Evolutionary conservation across 2,329 filamentous ascomycete species (phyloP).

Genomic region (Zymoseptoria passerinii): DNA sequence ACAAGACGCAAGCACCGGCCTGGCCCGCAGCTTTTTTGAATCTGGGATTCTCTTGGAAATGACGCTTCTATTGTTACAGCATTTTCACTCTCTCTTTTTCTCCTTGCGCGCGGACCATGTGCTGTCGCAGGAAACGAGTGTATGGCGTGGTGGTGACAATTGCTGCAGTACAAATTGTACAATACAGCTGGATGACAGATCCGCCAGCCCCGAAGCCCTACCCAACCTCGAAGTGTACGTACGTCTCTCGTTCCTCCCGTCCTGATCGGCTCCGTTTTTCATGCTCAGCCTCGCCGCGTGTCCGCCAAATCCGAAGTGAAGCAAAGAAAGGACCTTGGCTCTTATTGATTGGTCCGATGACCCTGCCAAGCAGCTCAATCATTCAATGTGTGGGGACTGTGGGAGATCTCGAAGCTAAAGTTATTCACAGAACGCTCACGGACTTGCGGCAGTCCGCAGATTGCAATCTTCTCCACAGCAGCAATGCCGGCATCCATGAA

Average conservation of each 20-base stretch:
- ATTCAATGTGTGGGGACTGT: no score
- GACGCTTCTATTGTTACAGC: background rate
- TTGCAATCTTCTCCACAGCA: background rate
- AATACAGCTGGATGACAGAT: background rate
- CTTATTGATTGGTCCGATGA: background rate
- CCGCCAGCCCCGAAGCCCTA: background rate
- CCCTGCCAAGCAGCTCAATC: background rate
- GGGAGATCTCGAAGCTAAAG: background rate
- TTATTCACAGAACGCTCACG: background rate
- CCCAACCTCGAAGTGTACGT: background rate
- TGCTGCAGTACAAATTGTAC: background rate
- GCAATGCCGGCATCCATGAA: background rate
- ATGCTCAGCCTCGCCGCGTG: background rate
- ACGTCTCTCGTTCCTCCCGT: no score
- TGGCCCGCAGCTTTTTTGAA: background rate
- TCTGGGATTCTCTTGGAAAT: background rate
- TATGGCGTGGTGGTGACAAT: background rate
- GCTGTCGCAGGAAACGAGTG: no score
- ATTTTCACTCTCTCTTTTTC: no score
- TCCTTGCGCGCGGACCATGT: no score
- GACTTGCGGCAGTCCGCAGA: background rate
- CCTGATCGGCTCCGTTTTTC: background rate
- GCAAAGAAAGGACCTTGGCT: background rate
- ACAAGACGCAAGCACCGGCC: background rate
- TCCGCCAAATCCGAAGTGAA: background rate